Evolutionary conservation across 1,284 basidiomycete species (phyloP), one percentile per base, ranked within the genome.

Genomic region (Pyrrhoderma lamaoense): DNA sequence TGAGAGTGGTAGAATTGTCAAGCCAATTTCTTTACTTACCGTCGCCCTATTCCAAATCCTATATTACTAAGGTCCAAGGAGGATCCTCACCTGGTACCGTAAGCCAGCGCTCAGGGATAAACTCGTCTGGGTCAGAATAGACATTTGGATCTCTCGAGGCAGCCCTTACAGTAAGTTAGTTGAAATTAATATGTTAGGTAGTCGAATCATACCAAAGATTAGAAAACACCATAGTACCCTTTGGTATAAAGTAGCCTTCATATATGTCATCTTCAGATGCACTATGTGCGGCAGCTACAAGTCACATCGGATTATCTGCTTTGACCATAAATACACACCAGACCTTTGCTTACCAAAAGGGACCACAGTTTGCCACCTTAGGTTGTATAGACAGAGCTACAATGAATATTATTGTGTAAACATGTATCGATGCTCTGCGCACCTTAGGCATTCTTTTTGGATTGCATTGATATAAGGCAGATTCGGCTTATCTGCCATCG

Each of bases 391-490:
- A 25, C 8, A 18, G 9, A 44, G 21, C 5, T 19, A 27, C 5
- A 21, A 27, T 31, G 5, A 4, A 23, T 23, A n/a, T 9, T n/a
- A 36, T 9, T 9, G 9, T 8, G 9, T n/a, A n/a, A n/a, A n/a
- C n/a, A n/a, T n/a, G 16, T 2, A 5, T 27, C 16, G n/a, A 39
- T 16, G 35, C 21, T 31, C 11, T 49, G 42, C 47, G 4, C 22
- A 54, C 53, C 53, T 37, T 14, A 58, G 22, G 5, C 57, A 54
- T 39, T 63, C 62, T 42, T 56, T 53, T 14, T 58, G 49, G 21
- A 63, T 52, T 3, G 61, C 60, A 34, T 59, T 51, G 9, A 58
- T 47, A 42, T 62, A 63, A 16, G 58, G 62, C 14, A 63, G 39
- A 13, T 42, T 44, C 11, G 50, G 46, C 16, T 50, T 37, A 45